These are phyloP conservation scores for Magnusiomyces fungicola DNA, from an alignment of 1,139 yeast species.

Conservation along the genomic window DNA sequence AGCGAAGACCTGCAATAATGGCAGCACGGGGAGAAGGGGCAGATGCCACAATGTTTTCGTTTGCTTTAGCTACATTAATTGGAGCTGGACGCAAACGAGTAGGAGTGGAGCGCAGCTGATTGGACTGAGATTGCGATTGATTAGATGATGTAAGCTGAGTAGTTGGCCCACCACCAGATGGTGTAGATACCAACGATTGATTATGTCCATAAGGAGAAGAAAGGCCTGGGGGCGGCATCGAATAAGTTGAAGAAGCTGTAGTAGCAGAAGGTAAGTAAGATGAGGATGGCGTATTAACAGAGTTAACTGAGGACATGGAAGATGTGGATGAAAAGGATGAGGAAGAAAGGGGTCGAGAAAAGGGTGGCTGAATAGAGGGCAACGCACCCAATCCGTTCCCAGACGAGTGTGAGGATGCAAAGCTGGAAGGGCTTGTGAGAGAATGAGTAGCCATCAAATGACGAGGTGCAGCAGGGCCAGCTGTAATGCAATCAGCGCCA, in stretches of 20 bases:
- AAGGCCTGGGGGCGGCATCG: background rate
- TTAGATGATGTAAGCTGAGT: too few relatives aligned
- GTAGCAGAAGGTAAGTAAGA: background rate
- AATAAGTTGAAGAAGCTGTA: background rate
- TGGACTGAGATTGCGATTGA: too few relatives aligned
- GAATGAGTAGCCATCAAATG: too few relatives aligned
- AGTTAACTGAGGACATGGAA: background rate
- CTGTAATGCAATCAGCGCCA: too few relatives aligned
- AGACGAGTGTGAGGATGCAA: background rate
- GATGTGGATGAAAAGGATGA: background rate
- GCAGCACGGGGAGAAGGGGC: conserved; percentile 25
- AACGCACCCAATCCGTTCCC: background rate
- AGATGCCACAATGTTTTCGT: background rate
- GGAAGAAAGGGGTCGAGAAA: background rate
- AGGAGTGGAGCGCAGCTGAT: background rate
- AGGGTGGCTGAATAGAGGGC: background rate
- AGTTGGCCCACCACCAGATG: too few relatives aligned
- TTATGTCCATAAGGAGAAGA: too few relatives aligned
- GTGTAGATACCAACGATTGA: too few relatives aligned
- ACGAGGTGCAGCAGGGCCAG: too few relatives aligned
- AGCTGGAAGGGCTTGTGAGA: background rate
- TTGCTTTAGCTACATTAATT: conserved; percentile 9
- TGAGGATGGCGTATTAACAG: background rate
- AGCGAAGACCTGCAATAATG: conserved; percentile 28
- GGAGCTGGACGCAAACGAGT: conserved; percentile 8